Base-by-base conservation (phyloP, 2,329 filamentous ascomycete genomes). In the Pseudogymnoascus sp. region DNA sequence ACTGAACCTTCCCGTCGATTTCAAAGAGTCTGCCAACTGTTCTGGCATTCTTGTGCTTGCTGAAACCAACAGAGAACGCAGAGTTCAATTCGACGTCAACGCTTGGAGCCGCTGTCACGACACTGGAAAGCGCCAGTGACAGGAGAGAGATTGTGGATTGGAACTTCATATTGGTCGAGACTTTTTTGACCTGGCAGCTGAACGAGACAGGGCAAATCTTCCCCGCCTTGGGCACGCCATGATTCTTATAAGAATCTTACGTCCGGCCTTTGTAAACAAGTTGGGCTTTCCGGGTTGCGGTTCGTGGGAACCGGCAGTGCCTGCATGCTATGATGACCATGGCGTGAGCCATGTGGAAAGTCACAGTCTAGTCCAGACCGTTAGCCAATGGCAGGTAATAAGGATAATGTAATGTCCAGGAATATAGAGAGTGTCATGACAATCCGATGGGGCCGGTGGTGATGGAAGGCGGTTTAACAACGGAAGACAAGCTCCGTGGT, bases 1-100 rank as follows among this genome's bases (percentile, higher is more conserved):
- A 81, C 33, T 75, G 72, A 23, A 77, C 75, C 60, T 75, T 71
- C 17, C 77, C 78, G 65, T 81, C 75, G 61, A 81, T 75, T 17
- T 71, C 69, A 65, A 79, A 79, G 17, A 73, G 60, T 10, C 70
- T 69, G n/a, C 75, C 75, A 29, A 61, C 63, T n/a, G 65, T 50
- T 23, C 66, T 67, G 5, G 69, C 67, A 53, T 65, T 64, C 29
- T 21, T 50, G 26, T 65, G 64, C n/a, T 38, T 33, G n/a, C 26
- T 53, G 31, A 63, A 64, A 1, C 66, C 65, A 64, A 67, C 67
- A 19, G 66, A 63, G 21, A 66, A 66, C 17, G 23, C 19, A 62
- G 23, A 50, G 44, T 53, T 35, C 59, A 62, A 63, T 37, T 66
- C 65, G n/a, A 42, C 29, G 11, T 26, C 26, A 3, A 19, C 10